Evolutionary conservation across 2,329 filamentous ascomycete genomes (phyloP), one percentile per base, ranked within the genome.

Genomic region (Aspergillus calidoustus): DNA sequence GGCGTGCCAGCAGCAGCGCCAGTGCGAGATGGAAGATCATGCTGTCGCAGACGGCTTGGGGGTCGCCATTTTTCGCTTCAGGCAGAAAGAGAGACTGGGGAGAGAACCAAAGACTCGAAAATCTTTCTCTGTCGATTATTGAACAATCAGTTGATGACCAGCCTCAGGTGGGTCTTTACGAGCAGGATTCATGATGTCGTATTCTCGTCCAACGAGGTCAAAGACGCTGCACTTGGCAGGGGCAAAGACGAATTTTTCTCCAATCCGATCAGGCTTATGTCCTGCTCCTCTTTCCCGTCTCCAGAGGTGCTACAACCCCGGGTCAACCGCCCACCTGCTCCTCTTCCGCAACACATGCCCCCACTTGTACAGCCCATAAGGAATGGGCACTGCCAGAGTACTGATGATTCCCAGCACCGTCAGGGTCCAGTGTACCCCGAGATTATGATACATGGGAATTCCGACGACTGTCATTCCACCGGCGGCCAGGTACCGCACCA

Each of bases 341-440:
- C 41, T 30, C 53, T 55, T 55, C 22, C 53, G 53, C 13, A 55
- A 38, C 13, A n/a, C 23, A 0, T 41, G 38, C 1, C 53, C 53
- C 53, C 53, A 55, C 3, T 30, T 44, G 7, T 41, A 30, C 3
- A 55, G 23, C 7, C 22, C 23, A 17, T 55, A 55, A 4, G 53
- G 53, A 30, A 55, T 55, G 3, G 53, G 53, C 15, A 38, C 38
- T 15, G 53, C 53, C 23, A 55, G 23, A 17, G 34, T 44, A 25
- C 53, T 55, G 23, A 55, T 55, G 4, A 55, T 44, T 19, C 53
- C 79, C 13, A 81, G 57, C 25, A 81, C 75, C 0, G 77, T 80
- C 22, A 80, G 64, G 0, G 79, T 74, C 68, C 70, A 80, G 58
- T 79, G 77, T 1, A 73, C 68, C 4, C 78, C 79, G 5, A 81